Evolutionary conservation across 257 asterid genomes (phyloP), one percentile per base, ranked within the genome.

Genomic region (Fraxinus quadrangulata): DNA sequence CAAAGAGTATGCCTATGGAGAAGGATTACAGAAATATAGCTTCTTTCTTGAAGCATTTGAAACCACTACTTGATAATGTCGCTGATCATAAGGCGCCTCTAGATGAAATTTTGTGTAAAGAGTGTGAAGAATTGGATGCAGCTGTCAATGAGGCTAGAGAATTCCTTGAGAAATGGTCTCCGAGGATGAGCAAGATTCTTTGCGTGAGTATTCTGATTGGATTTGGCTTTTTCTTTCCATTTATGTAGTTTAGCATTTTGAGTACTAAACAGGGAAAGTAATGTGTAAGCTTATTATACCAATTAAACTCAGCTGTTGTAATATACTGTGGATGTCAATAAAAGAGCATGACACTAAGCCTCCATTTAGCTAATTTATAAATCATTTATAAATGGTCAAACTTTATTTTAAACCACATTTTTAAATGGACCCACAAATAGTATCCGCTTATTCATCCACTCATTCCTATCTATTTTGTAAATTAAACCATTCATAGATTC

Each of bases 131-230:
- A 82, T 77, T 96, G 81, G 98, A 96, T 86, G 36, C 83, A 75
- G 89, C 89, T 67, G 86, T 96, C 63, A 92, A 92, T 71, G 98
- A 90, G 83, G 92, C 96, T 81, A 83, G 99, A 86, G 96, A 90
- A 69, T 86, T 92, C 82, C 89, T 96, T 21, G 97, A 93, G 88
- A 89, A 87, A 86, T 93, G 97, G 97, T 89, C 99, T 72, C 91
- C 94, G 26, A 90, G 81, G 87, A 90, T 54, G 92, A 93, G 99
- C 97, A 96, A 87, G 90, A 89, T 91, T 81, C 90, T 92, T 78
- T 88, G 86, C 84, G 99, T 96, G 85, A 89, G 95, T 81, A 77
- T 81, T 79, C 72, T 59, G 67, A 30, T 79, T 79, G 45, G 61
- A 51, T 51, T 34, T 42, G 51, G 45, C 61, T 49, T 56, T 37